Conservation (phyloP, 2,329 filamentous ascomycete species). For the Xylariaceae sp. region DNA sequence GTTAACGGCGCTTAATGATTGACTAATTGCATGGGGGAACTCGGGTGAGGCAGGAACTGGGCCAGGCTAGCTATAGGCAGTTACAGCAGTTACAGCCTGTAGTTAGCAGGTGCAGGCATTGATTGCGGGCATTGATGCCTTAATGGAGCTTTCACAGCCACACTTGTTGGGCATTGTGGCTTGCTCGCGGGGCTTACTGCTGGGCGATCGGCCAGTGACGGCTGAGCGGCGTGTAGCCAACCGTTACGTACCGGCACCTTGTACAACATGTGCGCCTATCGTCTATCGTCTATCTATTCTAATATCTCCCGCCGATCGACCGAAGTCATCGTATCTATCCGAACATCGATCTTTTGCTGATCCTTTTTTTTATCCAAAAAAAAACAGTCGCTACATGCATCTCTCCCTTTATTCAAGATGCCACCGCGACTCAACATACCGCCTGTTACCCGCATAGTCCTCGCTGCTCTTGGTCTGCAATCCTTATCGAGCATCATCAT, state of each 20-base stretch:
- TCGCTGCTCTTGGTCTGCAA: slow-evolving; percentile 68
- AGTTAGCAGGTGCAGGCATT: too few species aligned
- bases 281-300: slow-evolving; percentile 3
- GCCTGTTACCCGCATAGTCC: slow-evolving; percentile 77
- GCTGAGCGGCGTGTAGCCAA: too few species aligned
- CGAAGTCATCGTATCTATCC: slow-evolving; percentile 1
- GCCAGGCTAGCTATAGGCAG: too few species aligned
- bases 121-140: too few species aligned
- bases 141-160: too few species aligned
- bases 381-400: slow-evolving; percentile 18
- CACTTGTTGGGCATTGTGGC: too few species aligned
- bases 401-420: slow-evolving; percentile 45
- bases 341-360: slow-evolving; percentile 3
- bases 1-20: background rate
- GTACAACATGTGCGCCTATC: background rate
- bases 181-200: too few species aligned
- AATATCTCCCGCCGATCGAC: slow-evolving; percentile 7
- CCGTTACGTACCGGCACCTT: background rate
- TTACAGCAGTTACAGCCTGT: too few species aligned
- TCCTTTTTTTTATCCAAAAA: background rate
- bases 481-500: slow-evolving; percentile 78
- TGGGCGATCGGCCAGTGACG: too few species aligned
- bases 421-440: slow-evolving; percentile 84
- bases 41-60: too few species aligned
- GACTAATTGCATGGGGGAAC: background rate